These are phyloP conservation scores for Rubus parviflorus DNA, from an alignment of 306 rosid species.

Conservation along the genomic window DNA sequence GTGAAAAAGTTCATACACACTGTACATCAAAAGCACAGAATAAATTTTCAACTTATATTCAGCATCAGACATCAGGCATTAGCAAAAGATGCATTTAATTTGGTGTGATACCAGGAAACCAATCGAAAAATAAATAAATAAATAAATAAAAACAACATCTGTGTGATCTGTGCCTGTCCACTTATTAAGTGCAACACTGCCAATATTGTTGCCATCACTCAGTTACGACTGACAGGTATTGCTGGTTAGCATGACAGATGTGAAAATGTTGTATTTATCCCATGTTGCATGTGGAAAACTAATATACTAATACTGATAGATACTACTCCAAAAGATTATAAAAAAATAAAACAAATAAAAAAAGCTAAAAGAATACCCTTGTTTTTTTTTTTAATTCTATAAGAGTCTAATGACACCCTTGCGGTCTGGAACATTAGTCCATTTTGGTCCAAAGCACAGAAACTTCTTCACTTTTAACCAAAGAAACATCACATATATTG, in stretches of 20 bases:
- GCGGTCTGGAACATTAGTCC: background rate
- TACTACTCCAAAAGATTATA: background rate
- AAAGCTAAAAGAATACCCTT: background rate
- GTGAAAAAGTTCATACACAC: background rate
- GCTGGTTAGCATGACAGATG: background rate
- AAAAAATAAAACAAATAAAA: background rate
- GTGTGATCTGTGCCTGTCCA: background rate
- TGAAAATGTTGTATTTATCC: background rate
- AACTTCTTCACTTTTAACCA: background rate
- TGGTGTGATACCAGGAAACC: background rate
- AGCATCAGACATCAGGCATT: background rate
- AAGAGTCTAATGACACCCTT: background rate
- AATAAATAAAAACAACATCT: too few species aligned
- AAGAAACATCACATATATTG: background rate
- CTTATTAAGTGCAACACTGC: background rate
- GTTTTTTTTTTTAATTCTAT: background rate
- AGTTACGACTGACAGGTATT: background rate
- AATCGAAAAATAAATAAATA: background rate
- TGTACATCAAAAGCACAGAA: background rate
- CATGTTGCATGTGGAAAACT: background rate
- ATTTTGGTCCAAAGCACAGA: background rate
- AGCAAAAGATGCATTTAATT: slow-evolving; percentile 6
- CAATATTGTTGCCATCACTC: background rate
- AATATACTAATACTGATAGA: background rate
- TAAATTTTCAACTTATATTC: background rate